A percentile compares a stretch with the other conserved stretches of the same genome.
Conservation (phyloP, 2,329 filamentous ascomycete species). For the Chalara sp. region DNA sequence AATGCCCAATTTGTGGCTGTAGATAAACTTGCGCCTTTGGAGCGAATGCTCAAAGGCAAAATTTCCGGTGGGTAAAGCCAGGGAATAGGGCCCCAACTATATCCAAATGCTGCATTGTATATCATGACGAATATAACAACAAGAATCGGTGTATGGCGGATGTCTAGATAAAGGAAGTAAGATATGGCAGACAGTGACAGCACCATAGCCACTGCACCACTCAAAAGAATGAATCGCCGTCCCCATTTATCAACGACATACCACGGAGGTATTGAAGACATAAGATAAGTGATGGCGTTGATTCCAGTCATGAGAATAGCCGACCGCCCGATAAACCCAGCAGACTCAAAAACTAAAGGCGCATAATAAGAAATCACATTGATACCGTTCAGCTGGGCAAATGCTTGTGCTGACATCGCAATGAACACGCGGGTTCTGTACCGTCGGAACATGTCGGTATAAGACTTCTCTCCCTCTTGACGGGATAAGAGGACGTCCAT, state of each 20-base stretch:
- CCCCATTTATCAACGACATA: slow-evolving; percentile 93
- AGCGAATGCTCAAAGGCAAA: slow-evolving; percentile 89
- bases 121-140: slow-evolving; percentile 96
- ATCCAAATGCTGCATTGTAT: slow-evolving; percentile 96
- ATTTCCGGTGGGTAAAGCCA: slow-evolving; percentile 99
- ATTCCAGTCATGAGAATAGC: slow-evolving; percentile 97
- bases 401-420: slow-evolving; percentile 94
- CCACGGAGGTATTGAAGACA: slow-evolving; percentile 93
- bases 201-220: slow-evolving; percentile 83
- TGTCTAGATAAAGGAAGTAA: slow-evolving; percentile 89
- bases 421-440: slow-evolving; percentile 93
- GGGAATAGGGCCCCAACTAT: slow-evolving; percentile 95
- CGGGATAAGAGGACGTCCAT: slow-evolving; percentile 92
- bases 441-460: slow-evolving; percentile 87
- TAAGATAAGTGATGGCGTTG: slow-evolving; percentile 84
- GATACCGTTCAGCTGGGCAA: slow-evolving; percentile 96
- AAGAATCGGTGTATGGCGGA: slow-evolving; percentile 68
- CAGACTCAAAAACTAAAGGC: slow-evolving; percentile 90
- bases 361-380: slow-evolving; percentile 99
- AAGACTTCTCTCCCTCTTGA: slow-evolving; percentile 90
- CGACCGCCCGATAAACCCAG: slow-evolving; percentile 86
- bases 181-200: slow-evolving; percentile 83
- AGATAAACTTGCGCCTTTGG: slow-evolving; percentile 92
- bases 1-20: slow-evolving; percentile 95
- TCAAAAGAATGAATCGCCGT: slow-evolving; percentile 80